Percentiles rank a stretch among this genome's conserved stretches.
Conservation (phyloP, 345 rosid genomes). For the Reutealis trisperma region DNA sequence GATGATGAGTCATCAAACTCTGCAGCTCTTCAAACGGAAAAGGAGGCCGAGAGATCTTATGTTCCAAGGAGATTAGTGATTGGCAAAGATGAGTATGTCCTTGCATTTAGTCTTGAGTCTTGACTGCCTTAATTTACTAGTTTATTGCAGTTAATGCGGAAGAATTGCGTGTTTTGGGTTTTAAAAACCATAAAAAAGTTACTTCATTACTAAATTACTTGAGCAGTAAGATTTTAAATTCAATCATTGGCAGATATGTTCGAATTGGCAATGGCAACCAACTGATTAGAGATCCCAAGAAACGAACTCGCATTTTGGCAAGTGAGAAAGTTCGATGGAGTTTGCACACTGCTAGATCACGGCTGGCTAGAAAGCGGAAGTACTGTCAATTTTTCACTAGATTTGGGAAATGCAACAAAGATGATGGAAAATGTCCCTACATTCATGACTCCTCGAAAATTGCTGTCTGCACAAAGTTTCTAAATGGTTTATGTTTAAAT, state of each 20-base stretch:
- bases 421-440: constrained; percentile 84
- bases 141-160: constrained; percentile 1
- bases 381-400: constrained; percentile 96
- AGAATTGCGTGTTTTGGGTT: neutral
- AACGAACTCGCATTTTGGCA: constrained; percentile 80
- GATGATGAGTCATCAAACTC: constrained; percentile 56
- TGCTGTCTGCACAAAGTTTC: constrained; percentile 91
- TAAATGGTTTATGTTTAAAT: constrained; percentile 76
- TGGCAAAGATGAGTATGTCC: constrained; percentile 91
- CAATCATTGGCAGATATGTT: constrained; percentile 68
- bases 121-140: constrained; percentile 2
- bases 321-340: constrained; percentile 98
- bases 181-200: neutral
- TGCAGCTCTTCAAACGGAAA: constrained; percentile 41
- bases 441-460: constrained; percentile 92
- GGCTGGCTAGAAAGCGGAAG: constrained; percentile 74
- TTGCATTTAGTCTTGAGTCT: neutral
- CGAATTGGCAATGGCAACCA: constrained; percentile 94
- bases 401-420: constrained; percentile 97
- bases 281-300: constrained; percentile 94
- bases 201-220: neutral
- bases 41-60: constrained; percentile 56
- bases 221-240: neutral
- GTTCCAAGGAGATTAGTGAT: constrained; percentile 89
- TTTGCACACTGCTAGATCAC: constrained; percentile 83